A percentile compares a stretch with the other conserved stretches of the same genome.
Conservation (phyloP, 1,284 basidiomycete species). For the Cutaneotrichosporon cyanovorans region DNA sequence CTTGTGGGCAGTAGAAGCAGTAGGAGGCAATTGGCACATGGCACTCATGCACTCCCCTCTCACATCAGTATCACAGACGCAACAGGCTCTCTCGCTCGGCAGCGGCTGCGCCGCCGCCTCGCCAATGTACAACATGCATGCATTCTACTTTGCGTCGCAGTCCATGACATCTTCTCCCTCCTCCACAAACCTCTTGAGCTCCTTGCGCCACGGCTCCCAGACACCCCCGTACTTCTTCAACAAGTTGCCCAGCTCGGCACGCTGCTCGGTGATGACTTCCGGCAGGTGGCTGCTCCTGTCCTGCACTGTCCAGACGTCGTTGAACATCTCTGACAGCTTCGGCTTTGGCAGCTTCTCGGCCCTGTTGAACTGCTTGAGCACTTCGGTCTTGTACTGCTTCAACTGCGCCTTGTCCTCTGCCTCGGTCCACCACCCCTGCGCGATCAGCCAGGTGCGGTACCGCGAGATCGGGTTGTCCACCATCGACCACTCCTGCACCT, state of each 20-base stretch:
- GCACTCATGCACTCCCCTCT: no score
- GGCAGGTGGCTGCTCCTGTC: conserved; percentile 62
- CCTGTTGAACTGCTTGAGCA: conserved; percentile 68
- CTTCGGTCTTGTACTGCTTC: conserved; percentile 60
- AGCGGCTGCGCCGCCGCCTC: no score
- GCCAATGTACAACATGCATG: conserved; percentile 7
- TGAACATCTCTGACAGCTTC: conserved; percentile 71
- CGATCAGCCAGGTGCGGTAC: conserved; percentile 74
- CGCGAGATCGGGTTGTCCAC: conserved; percentile 83
- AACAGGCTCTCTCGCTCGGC: no score
- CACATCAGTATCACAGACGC: no score
- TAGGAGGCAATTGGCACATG: no score
- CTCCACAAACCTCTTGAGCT: conserved; percentile 71
- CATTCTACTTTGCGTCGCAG: conserved; percentile 25
- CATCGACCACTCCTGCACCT: conserved; percentile 76
- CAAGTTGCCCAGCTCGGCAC: conserved; percentile 64
- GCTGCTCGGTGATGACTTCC: conserved; percentile 76
- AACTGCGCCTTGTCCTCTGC: conserved; percentile 67
- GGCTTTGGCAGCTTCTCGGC: conserved; percentile 66
- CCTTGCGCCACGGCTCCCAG: conserved; percentile 77
- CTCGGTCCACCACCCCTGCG: conserved; percentile 76
- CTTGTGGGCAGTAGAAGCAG: no score
- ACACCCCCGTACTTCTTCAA: conserved; percentile 73
- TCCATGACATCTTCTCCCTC: conserved; percentile 60
- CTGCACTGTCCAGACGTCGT: conserved; percentile 58